A percentile compares a stretch with the other conserved stretches of the same genome.
Evolutionary conservation across 164 flowering plant genomes (phyloP).

Genomic region (Piper betle): DNA sequence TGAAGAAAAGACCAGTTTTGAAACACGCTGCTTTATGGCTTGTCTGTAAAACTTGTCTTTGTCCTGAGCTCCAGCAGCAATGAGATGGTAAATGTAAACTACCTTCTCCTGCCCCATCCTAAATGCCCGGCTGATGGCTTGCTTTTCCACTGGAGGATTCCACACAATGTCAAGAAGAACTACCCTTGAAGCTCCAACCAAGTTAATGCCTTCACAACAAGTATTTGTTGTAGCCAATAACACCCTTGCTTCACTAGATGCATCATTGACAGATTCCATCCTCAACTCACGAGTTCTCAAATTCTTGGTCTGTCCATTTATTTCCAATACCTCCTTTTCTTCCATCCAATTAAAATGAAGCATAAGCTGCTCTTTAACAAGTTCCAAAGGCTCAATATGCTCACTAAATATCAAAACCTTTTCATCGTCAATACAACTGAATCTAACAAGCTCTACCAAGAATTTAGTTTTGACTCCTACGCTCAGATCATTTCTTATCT

Average conservation of each 20-base stretch:
- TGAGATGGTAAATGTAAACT: conserved; percentile 59
- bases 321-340: conserved; percentile 42
- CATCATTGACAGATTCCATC: conserved; percentile 47
- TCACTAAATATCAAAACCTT: conserved; percentile 78
- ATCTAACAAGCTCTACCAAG: conserved; percentile 40
- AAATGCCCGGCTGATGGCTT: conserved; percentile 77
- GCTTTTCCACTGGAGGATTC: conserved; percentile 78
- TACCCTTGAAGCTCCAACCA: conserved; percentile 84
- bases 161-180: conserved; percentile 74
- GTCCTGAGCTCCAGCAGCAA: conserved; percentile 42
- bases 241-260: conserved; percentile 37
- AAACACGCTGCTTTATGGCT: conserved; percentile 32
- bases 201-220: conserved; percentile 66
- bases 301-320: conserved; percentile 38
- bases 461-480: conserved; percentile 65
- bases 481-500: conserved; percentile 14
- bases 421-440: conserved; percentile 33
- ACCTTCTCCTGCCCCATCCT: conserved; percentile 61
- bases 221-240: conserved; percentile 67
- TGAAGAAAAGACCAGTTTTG: conserved; percentile 48
- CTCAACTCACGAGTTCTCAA: conserved; percentile 31
- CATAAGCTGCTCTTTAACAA: conserved; percentile 36
- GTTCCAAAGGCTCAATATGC: conserved; percentile 34
- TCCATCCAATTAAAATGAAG: conserved; percentile 35
- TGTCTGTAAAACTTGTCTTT: conserved; percentile 32